Evolutionary conservation across 352 stramenopile genomes (phyloP).

Genomic region (Phytophthora pini): DNA sequence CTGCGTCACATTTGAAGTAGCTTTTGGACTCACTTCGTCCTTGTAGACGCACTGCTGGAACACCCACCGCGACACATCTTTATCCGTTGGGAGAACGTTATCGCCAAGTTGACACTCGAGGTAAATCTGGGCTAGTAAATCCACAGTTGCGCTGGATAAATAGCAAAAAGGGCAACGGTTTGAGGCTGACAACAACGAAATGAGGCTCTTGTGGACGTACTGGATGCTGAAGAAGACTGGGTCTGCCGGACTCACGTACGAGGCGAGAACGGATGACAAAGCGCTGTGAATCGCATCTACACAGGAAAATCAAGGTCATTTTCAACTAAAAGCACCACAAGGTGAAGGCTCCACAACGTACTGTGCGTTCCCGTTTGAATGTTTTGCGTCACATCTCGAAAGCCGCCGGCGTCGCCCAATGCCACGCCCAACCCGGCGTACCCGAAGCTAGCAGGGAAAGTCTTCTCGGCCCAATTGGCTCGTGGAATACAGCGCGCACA

Average conservation of each 20-base stretch:
- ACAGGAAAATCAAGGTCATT: conserved; percentile 3
- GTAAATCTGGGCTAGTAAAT: conserved; percentile 49
- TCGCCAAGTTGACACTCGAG: conserved; percentile 51
- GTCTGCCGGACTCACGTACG: conserved; percentile 44
- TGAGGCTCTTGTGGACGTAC: conserved; percentile 30
- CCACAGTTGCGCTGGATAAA: conserved; percentile 39
- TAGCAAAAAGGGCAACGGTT: neutral
- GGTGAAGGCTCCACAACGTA: conserved; percentile 19
- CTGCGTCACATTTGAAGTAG: conserved; percentile 36
- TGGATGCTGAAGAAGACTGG: conserved; percentile 62
- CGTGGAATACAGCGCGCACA: conserved; percentile 51
- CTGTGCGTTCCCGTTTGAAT: conserved; percentile 63
- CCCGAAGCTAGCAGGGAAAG: conserved; percentile 52
- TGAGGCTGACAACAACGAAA: neutral
- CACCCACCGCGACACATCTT: conserved; percentile 39
- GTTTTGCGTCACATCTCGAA: conserved; percentile 39
- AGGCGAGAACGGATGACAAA: conserved; percentile 41
- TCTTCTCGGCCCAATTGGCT: conserved; percentile 34
- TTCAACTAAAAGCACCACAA: neutral
- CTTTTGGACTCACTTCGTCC: conserved; percentile 24
- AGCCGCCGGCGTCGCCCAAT: conserved; percentile 37
- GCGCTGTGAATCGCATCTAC: conserved; percentile 55
- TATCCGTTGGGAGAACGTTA: conserved; percentile 32
- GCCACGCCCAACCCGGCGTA: conserved; percentile 38
- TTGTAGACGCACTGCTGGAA: conserved; percentile 44